Evolutionary conservation across 176 grass and related monocot species (phyloP).

Genomic region (Eragrostis nindensis): DNA sequence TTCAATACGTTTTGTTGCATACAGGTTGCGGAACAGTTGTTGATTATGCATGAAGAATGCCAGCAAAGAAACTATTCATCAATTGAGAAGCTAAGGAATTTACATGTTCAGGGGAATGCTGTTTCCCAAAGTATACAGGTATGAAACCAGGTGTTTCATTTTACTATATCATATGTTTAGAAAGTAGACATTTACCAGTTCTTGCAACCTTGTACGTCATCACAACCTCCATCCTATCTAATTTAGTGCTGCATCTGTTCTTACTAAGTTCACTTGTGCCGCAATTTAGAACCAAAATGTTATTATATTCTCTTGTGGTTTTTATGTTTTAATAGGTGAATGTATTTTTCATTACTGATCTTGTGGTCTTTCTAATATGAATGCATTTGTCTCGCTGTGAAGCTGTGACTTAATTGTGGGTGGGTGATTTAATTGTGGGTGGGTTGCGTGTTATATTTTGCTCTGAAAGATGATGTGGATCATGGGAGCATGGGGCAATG

Average conservation of each 20-base stretch:
- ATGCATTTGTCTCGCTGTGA: background rate
- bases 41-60: slow-evolving; percentile 89
- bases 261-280: slow-evolving; percentile 12
- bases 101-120: slow-evolving; percentile 45
- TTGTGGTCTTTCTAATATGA: background rate
- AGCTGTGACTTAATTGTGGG: background rate
- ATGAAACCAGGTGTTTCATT: slow-evolving; percentile 4
- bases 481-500: background rate
- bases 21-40: slow-evolving; percentile 79
- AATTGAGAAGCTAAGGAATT: slow-evolving; percentile 67
- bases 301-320: slow-evolving; percentile 9
- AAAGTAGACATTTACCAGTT: slow-evolving; percentile 50
- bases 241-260: background rate
- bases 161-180: slow-evolving; percentile 40
- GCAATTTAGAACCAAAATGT: slow-evolving; percentile 8
- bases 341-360: background rate
- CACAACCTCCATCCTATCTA: background rate
- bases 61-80: slow-evolving; percentile 64
- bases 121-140: slow-evolving; percentile 84
- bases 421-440: background rate
- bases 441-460: background rate
- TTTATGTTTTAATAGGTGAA: slow-evolving; percentile 12
- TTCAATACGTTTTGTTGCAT: slow-evolving; percentile 6
- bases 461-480: background rate
- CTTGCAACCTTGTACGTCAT: slow-evolving; percentile 5